Conservation (phyloP, 2,329 filamentous ascomycete genomes). For the Fusarium sp. region DNA sequence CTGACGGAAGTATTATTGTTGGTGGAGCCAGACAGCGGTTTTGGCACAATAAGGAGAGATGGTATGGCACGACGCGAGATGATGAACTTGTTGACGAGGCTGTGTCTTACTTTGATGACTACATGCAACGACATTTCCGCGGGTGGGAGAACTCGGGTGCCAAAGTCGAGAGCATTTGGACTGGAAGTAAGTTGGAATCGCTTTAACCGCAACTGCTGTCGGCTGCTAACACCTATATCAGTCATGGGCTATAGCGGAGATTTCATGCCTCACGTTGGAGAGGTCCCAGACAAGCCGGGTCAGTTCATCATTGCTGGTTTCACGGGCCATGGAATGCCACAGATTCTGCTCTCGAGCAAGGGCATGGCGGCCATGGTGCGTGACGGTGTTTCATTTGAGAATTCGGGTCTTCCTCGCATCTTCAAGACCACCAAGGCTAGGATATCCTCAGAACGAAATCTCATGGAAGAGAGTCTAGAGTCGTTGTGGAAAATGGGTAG, state of each 20-base stretch:
- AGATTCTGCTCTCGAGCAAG: constrained; percentile 55
- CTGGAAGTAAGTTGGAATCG: constrained; percentile 33
- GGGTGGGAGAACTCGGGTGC: constrained; percentile 59
- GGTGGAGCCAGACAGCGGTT: constrained; percentile 49
- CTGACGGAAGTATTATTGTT: constrained; percentile 52
- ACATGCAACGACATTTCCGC: constrained; percentile 58
- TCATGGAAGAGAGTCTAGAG: background rate
- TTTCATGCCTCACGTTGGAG: constrained; percentile 54
- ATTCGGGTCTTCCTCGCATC: constrained; percentile 48
- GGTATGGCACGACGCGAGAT: constrained; percentile 60
- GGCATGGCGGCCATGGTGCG: constrained; percentile 54
- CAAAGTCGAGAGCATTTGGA: constrained; percentile 44
- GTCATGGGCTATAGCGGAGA: constrained; percentile 56
- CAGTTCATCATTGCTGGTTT: constrained; percentile 60
- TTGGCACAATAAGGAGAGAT: constrained; percentile 47
- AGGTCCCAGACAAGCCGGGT: constrained; percentile 45
- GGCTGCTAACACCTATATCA: constrained; percentile 3
- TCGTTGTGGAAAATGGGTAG: background rate
- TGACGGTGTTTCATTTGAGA: constrained; percentile 45
- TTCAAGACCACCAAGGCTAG: background rate
- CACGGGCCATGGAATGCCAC: constrained; percentile 62
- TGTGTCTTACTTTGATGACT: constrained; percentile 56
- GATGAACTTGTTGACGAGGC: constrained; percentile 53
- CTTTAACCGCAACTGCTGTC: background rate
- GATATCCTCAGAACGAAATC: background rate